A percentile compares a stretch with the other conserved stretches of the same genome.
These are phyloP conservation scores for Liriodendron chinense DNA, from an alignment of 164 flowering plant genomes.

Conservation along the genomic window DNA sequence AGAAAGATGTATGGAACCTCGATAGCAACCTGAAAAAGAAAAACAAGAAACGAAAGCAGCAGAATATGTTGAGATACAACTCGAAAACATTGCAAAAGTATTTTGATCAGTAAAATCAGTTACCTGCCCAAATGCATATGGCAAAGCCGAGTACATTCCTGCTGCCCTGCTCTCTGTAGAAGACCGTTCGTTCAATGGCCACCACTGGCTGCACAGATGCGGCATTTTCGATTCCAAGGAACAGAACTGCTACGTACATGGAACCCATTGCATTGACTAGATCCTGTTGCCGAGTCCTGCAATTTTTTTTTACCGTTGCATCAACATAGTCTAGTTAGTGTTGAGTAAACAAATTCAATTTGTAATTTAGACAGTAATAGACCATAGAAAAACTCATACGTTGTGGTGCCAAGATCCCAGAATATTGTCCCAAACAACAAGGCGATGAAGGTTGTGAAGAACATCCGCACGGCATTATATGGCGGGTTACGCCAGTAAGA, in stretches of 20 bases:
- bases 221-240: constrained; percentile 45
- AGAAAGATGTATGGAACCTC: constrained; percentile 47
- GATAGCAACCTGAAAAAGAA: constrained; percentile 27
- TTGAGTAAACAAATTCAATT: not conserved
- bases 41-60: not conserved
- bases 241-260: constrained; percentile 46
- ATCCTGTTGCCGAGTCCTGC: constrained; percentile 30
- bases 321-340: too few relatives aligned
- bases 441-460: constrained; percentile 35
- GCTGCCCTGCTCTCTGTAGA: constrained; percentile 54
- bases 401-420: constrained; percentile 45
- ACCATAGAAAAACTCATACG: constrained; percentile 19
- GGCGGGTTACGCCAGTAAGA: constrained; percentile 71
- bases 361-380: not conserved
- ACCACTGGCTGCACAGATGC: constrained; percentile 54
- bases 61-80: not conserved
- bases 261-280: constrained; percentile 52
- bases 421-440: constrained; percentile 48
- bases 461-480: constrained; percentile 44
- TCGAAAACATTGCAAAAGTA: not conserved
- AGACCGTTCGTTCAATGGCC: constrained; percentile 47
- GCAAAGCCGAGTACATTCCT: constrained; percentile 54
- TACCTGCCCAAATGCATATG: constrained; percentile 58
- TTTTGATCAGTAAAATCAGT: constrained; percentile 9
- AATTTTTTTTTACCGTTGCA: not conserved